Percentiles rank a stretch among this genome's conserved stretches.
phyloP scores from a whole-genome alignment of 2,329 filamentous ascomycete species.

The Aspergillus proliferans region DNA sequence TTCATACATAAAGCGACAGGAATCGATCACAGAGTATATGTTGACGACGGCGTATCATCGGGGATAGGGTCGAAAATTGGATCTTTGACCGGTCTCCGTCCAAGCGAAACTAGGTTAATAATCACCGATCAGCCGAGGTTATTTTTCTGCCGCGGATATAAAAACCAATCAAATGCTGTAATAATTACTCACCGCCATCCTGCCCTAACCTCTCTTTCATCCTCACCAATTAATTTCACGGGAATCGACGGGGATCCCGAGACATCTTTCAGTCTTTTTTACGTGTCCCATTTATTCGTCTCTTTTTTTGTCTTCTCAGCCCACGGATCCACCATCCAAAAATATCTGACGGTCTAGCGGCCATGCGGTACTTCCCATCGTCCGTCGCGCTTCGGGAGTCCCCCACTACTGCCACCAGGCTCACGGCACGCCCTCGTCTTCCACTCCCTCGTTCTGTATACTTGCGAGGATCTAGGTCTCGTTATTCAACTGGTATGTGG shows the following conservation, averaged over 20 bases:
- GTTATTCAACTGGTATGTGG: constrained; percentile 3
- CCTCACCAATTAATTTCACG: neutral
- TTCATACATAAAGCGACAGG: no score
- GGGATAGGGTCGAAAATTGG: no score
- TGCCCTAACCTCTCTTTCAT: neutral
- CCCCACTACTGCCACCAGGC: constrained; percentile 11
- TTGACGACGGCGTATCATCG: no score
- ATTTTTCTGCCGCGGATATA: neutral
- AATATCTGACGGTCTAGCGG: neutral
- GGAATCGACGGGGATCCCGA: neutral
- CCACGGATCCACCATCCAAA: neutral
- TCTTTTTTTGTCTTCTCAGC: neutral
- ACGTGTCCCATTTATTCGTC: neutral
- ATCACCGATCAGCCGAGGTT: neutral
- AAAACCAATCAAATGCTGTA: neutral
- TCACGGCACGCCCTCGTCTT: neutral
- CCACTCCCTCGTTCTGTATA: constrained; percentile 1
- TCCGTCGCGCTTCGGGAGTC: constrained; percentile 10
- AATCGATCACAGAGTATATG: no score
- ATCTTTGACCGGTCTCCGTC: no score
- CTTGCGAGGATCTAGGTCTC: constrained; percentile 1
- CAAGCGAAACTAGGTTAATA: neutral
- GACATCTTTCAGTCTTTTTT: neutral
- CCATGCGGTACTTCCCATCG: constrained; percentile 5
- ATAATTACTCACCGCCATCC: neutral